Percentiles rank a stretch among this genome's conserved stretches.
Evolutionary conservation across 2,329 filamentous ascomycete species (phyloP).

Genomic region (Metarhizium sp.): DNA sequence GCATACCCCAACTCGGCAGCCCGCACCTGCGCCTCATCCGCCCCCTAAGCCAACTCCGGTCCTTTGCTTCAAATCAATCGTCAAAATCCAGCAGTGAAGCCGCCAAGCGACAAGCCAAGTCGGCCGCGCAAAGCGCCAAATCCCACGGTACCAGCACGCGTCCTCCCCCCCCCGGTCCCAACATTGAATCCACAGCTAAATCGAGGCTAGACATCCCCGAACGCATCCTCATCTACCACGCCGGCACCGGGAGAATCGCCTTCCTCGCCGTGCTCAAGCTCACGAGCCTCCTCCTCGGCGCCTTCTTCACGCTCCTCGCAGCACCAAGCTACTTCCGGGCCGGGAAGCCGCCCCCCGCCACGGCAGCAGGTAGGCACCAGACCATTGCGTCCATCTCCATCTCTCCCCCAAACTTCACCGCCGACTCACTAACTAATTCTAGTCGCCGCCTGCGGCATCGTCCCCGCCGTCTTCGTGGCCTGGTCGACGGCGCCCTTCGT

Average conservation of each 20-base stretch:
- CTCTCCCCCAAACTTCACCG: neutral
- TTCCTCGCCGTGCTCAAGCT: conserved; percentile 64
- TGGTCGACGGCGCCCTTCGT: conserved; percentile 63
- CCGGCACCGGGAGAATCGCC: conserved; percentile 55
- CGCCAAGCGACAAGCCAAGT: conserved; percentile 14
- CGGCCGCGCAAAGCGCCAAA: conserved; percentile 12
- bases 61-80: neutral
- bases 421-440: too few species aligned
- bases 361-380: conserved; percentile 27
- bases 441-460: conserved; percentile 51
- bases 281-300: conserved; percentile 59
- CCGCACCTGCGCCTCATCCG: neutral
- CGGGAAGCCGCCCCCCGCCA: conserved; percentile 26
- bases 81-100: neutral
- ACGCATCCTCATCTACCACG: conserved; percentile 63
- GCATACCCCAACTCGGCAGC: neutral
- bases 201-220: conserved; percentile 38
- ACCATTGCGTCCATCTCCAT: neutral
- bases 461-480: conserved; percentile 56
- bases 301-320: conserved; percentile 54
- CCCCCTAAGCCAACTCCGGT: neutral
- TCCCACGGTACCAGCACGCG: conserved; percentile 10
- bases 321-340: conserved; percentile 47
- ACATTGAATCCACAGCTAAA: neutral
- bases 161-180: neutral